Evolutionary conservation across 2,329 filamentous ascomycete species (phyloP), one percentile per base, ranked within the genome.

Genomic region (Fusarium torreyae): DNA sequence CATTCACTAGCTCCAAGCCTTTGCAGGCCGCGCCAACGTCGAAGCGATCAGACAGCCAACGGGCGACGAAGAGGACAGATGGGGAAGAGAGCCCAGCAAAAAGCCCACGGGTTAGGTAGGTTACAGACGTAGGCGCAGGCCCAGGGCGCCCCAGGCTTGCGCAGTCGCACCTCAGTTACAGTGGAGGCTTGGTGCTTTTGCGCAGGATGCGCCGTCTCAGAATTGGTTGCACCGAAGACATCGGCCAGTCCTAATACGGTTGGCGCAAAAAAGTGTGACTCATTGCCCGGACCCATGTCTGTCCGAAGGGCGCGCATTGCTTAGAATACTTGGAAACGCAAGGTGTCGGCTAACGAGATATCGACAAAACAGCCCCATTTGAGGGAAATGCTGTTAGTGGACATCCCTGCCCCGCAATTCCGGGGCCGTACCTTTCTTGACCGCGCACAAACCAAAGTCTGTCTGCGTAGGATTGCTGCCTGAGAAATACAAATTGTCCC

Each of bases 401-500:
- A 11, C 24, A 45, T 49, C 60, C 49, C 40, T 53, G 59, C 64
- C 68, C 69, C 69, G 69, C 69, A 68, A 71, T 74, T 73, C 50
- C 38, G 38, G 44, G 36, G 34, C 57, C 40, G 69, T 72, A 74
- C 54, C 54, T 49, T 28, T 24, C 8, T n/a, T 24, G 22, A 42
- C 48, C 22, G 52, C 60, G 31, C 70, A 73, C 72, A 71, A 68
- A 74, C 74, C 56, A 13, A 31, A 31, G 28, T 31, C 28, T 31
- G 28, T 31, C 28, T 60, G 61, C 43, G 42, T 26, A 17, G 34
- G 52, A 66, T 83, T 78, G 80, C 77, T 84, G 82, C 82, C 82
- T 84, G 81, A 82, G 78, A 82, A 79, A 79, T 81, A 83, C 80
- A 83, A 81, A 82, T 79, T 72, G 57, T 75, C 68, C 72, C 73